Evolutionary conservation across 257 asterid genomes (phyloP), one percentile per base, ranked within the genome.

Genomic region (Solanum rostratum): DNA sequence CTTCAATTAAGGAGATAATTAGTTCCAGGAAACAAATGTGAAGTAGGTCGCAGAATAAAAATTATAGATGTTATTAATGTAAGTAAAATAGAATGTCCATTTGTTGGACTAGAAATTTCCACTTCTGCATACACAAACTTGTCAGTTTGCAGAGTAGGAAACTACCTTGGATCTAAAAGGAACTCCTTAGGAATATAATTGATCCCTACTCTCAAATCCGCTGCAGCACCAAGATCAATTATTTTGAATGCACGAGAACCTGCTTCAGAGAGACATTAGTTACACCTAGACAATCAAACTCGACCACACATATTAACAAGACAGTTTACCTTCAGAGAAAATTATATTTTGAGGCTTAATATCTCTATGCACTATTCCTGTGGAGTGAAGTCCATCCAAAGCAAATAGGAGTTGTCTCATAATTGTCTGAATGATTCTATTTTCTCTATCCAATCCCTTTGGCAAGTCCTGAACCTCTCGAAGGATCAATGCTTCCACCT

Each of bases 201-300:
- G 87, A 97, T 97, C 83, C 99, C 99, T 52, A 97, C 98, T 89
- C 99, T 93, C 87, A 97, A 88, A 93, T 95, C 99, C 19, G 99
- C 89, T 74, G 98, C 98, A 7, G 98, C 99, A 85, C 99, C 98
- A 85, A 95, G 98, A 90, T 95, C 98, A 79, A 94, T 97, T 84
- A 97, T 97, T 87, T 97, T 95, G 91, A 95, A 97, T 9, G 95
- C 85, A 78, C 96, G 96, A 46, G 99, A 92, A 86, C 86, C 98
- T 97, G 93, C 82, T 81, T 59, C n/a, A 81, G 62, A 62, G n/a
- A 82, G 20, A 54, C 65, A 49, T 65, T 46, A 12, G 29, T 83
- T 83, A 60, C 62, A 63, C 16, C 30, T 59, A 59, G 66, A 18
- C 37, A 46, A 52, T 29, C 62, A 29, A 62, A 27, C 57, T 65